phyloP scores from a whole-genome alignment of 768 basidiomycete species.

The Leccinellum albellum region DNA sequence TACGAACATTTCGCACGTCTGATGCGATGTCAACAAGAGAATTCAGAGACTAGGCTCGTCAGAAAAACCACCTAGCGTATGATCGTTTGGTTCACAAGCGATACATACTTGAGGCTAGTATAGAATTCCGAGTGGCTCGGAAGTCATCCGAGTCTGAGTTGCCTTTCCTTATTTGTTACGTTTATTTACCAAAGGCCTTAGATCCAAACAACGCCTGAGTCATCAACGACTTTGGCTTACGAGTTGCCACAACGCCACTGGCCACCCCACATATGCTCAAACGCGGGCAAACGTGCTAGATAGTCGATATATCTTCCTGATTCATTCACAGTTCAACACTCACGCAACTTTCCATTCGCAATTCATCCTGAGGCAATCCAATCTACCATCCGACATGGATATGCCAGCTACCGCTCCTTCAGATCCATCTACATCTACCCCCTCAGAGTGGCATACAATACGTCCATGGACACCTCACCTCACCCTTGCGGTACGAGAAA shows the following conservation, averaged over 20 bases:
- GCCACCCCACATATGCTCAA: background rate
- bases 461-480: slow-evolving; percentile 74
- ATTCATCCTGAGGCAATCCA: background rate
- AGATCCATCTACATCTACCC: slow-evolving; percentile 17
- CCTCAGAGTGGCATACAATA: slow-evolving; percentile 61
- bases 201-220: slow-evolving; percentile 28
- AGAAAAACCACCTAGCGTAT: too few relatives aligned
- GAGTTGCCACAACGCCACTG: background rate
- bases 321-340: background rate
- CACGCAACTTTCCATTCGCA: background rate
- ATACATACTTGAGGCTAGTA: too few relatives aligned
- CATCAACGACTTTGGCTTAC: background rate
- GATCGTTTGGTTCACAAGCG: too few relatives aligned
- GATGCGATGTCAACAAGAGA: too few relatives aligned
- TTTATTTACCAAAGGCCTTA: slow-evolving; percentile 25
- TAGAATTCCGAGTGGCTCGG: too few relatives aligned
- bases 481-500: slow-evolving; percentile 69
- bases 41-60: too few relatives aligned
- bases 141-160: too few relatives aligned
- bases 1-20: too few relatives aligned
- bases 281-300: background rate
- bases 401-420: background rate
- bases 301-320: background rate
- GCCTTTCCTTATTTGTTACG: slow-evolving; percentile 8
- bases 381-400: slow-evolving; percentile 16